Evolutionary conservation across 306 rosid genomes (phyloP).

Genomic region (Lablab purpureus): DNA sequence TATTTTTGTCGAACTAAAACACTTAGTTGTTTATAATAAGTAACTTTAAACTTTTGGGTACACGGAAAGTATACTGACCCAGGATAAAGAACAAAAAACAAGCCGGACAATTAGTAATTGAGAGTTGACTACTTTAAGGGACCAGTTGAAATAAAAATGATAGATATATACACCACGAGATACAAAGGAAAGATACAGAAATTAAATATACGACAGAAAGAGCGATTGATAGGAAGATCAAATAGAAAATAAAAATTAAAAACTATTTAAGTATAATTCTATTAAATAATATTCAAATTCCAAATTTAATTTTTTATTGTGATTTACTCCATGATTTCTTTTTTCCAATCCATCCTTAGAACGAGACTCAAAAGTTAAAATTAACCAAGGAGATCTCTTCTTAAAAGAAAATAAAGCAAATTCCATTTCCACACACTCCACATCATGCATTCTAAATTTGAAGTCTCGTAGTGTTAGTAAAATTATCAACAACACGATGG

Average conservation of each 20-base stretch:
- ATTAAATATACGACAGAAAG: background rate
- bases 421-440: background rate
- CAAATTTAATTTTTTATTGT: background rate
- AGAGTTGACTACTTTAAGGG: background rate
- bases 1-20: background rate
- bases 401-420: background rate
- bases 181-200: background rate
- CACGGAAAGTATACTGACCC: conserved; percentile 14
- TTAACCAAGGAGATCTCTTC: background rate
- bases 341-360: background rate
- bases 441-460: background rate
- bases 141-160: background rate
- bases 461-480: background rate
- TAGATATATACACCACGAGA: background rate
- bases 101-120: background rate
- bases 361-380: background rate
- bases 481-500: background rate
- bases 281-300: background rate
- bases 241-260: background rate
- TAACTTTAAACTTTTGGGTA: conserved; percentile 11
- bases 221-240: background rate
- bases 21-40: background rate
- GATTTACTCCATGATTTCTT: background rate
- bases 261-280: background rate
- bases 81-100: background rate